These are phyloP conservation scores for Volvox africanus DNA, from an alignment of 139 green algal genomes.

Conservation along the genomic window DNA sequence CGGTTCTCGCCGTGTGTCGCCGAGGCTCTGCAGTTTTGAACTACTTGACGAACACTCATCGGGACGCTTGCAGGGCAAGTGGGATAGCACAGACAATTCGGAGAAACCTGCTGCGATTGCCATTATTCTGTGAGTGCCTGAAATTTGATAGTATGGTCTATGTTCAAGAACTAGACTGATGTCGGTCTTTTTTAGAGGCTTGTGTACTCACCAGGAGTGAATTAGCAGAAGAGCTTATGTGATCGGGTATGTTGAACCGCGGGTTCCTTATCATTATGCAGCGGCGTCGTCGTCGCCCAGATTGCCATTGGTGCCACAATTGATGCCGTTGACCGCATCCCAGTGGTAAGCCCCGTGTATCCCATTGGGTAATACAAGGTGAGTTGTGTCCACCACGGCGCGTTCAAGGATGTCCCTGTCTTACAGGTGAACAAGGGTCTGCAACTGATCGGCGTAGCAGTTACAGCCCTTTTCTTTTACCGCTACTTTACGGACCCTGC, in stretches of 20 bases:
- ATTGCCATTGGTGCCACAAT: slow-evolving; percentile 49
- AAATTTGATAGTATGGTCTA: background rate
- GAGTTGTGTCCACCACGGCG: background rate
- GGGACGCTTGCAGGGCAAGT: slow-evolving; percentile 29
- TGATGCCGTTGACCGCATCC: slow-evolving; percentile 49
- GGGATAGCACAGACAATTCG: slow-evolving; percentile 53
- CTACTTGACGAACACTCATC: too few species aligned
- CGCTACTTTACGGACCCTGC: slow-evolving; percentile 62
- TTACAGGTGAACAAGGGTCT: slow-evolving; percentile 51
- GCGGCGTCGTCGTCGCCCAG: slow-evolving; percentile 50
- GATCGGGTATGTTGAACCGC: too few species aligned
- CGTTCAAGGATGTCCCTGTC: too few species aligned
- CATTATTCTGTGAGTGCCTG: slow-evolving; percentile 43
- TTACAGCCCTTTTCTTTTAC: slow-evolving; percentile 66
- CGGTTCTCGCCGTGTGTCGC: too few species aligned
- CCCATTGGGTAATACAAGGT: too few species aligned
- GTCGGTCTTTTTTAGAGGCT: too few species aligned
- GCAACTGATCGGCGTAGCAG: slow-evolving; percentile 69
- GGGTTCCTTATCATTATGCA: background rate
- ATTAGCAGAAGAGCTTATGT: too few species aligned
- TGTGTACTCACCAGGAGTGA: too few species aligned
- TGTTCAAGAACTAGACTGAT: background rate
- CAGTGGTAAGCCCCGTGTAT: slow-evolving; percentile 23
- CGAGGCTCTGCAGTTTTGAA: too few species aligned
- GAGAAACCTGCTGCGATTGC: slow-evolving; percentile 64